Evolutionary conservation across 257 asterid genomes (phyloP), one percentile per base, ranked within the genome.

Genomic region (Solanum megistacrolobum): DNA sequence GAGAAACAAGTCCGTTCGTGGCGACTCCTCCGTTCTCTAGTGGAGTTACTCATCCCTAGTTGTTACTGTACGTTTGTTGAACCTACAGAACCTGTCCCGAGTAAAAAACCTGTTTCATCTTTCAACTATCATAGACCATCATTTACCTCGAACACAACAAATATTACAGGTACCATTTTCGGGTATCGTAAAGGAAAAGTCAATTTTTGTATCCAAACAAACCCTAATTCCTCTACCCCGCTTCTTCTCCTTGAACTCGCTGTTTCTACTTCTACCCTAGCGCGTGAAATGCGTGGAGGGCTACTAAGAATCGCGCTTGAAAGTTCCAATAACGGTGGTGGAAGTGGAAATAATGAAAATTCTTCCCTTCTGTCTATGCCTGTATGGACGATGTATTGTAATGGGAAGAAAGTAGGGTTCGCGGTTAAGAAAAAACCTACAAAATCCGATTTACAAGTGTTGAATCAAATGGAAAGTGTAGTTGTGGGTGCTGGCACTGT

Each of bases 1-100:
- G 90, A 94, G 76, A 94, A 94, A 18, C 97, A 94, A 88, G 96
- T 94, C 88, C 89, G 92, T 25, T 94, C 97, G 3, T 94, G 97
- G 97, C 88, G 94, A 89, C 94, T 94, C 89, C 95, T 94, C 89
- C 95, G 96, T 52, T 86, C 92, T 39, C 84, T 94, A 23, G 86
- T 91, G 32, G 90, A 91, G 84, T 90, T 92, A 73, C 97, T 94
- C 88, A 88, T 94, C 65, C 95, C 94, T 7, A 91, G 91, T n/a
- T 94, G 95, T 94, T 91, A 92, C 62, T 91, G 93, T 90, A 83
- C 89, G n/a, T 29, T 92, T 84, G 89, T 88, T 25, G 90, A 94
- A 65, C 14, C 84, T 9, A 90, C 91, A 88, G 89, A 88, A 69
- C 41, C 87, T 32, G 58, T 21, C 81, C 31, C 36, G 9, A 68